Evolutionary conservation across 2,329 filamentous ascomycete species (phyloP), one percentile per base, ranked within the genome.

Genomic region (Hypoxylon sp.): DNA sequence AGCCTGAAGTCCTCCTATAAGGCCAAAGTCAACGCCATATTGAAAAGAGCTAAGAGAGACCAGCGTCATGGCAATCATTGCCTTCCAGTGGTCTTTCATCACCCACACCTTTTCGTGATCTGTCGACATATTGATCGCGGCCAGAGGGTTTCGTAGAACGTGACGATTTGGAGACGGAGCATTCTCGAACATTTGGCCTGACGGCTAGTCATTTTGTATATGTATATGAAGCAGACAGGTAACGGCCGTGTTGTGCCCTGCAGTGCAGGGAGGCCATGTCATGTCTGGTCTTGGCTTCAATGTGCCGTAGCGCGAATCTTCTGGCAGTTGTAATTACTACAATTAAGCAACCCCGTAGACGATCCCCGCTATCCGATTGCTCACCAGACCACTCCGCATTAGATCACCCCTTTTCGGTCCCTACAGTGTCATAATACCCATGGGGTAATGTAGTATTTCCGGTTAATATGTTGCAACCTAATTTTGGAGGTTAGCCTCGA

Each of bases 21-120:
- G 62, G n/a, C 66, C 66, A 21, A 69, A 69, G 25, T 69, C 67
- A 15, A 69, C 37, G 1, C 67, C 67, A 56, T 69, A 69, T 43
- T 68, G 66, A 23, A 69, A 69, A 2, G 67, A 65, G 35, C 64
- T 65, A 6, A 67, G 42, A 5, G 67, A 68, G 20, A 68, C 66
- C 9, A 69, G 43, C 7, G 58, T 54, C 43, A 66, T 53, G 3
- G 62, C 63, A 19, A 59, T 20, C 27, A 67, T 41, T n/a, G 59
- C 59, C 31, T 64, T 67, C 63, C 63, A 63, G 41, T 68, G 64
- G 29, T 61, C 59, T 29, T 35, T 61, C 53, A 65, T 54, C 11
- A 47, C 55, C 36, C 54, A 32, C 11, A 31, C 32, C 27, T 56
- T 50, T 21, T 61, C 49, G 37, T 57, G 35, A 17, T 55, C 47